phyloP scores from a whole-genome alignment of 495 filamentous ascomycete genomes.

The Tetracladium marchalianum region DNA sequence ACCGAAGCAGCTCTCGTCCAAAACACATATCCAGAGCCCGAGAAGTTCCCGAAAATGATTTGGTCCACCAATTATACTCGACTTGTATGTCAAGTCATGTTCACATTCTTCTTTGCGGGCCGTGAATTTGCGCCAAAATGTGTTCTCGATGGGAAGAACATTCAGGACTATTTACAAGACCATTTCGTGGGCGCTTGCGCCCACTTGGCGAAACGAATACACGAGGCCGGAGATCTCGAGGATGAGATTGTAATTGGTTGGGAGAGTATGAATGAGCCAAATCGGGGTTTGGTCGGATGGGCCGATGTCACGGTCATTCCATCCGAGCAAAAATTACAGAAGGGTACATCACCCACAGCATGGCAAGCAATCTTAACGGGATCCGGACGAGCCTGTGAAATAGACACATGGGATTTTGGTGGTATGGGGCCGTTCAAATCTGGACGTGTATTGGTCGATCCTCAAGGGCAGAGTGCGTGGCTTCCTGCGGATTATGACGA shows the following conservation, averaged over 20 bases:
- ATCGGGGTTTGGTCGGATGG: constrained; percentile 78
- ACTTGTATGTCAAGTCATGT: constrained; percentile 80
- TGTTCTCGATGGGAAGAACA: constrained; percentile 88
- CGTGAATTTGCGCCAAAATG: constrained; percentile 91
- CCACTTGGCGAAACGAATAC: constrained; percentile 74
- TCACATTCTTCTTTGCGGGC: constrained; percentile 92
- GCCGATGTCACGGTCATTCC: constrained; percentile 77
- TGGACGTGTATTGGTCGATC: constrained; percentile 74
- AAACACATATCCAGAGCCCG: constrained; percentile 83
- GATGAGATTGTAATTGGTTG: constrained; percentile 86
- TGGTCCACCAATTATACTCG: constrained; percentile 97
- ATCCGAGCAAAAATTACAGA: constrained; percentile 79
- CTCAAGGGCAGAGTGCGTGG: constrained; percentile 79
- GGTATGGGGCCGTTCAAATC: constrained; percentile 85
- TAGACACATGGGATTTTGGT: constrained; percentile 88
- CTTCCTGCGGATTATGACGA: constrained; percentile 73
- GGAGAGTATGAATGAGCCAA: constrained; percentile 93
- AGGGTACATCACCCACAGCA: constrained; percentile 87
- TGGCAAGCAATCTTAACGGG: constrained; percentile 91
- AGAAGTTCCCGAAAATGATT: constrained; percentile 93
- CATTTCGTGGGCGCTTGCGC: constrained; percentile 74
- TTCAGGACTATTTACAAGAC: constrained; percentile 88
- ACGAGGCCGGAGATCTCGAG: constrained; percentile 84
- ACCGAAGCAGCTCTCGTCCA: constrained; percentile 93
- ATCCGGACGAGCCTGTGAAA: constrained; percentile 79